Evolutionary conservation across 495 filamentous ascomycete genomes (phyloP), one percentile per base, ranked within the genome.

Genomic region (Pseudomonodictys pantanalensis): DNA sequence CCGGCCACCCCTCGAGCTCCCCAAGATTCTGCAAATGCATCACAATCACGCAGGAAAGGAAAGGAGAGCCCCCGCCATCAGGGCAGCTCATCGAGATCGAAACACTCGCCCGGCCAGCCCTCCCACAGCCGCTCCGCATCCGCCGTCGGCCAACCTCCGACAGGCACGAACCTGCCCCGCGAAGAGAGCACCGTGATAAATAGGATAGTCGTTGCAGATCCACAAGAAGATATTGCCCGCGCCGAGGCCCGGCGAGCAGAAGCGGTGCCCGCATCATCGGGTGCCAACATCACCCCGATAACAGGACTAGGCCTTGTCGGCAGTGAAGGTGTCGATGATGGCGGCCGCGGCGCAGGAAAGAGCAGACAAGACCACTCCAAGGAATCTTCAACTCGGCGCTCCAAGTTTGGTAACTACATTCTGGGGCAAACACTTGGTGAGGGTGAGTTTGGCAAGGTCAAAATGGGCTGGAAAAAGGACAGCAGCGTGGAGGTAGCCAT

Each of bases 391-490:
- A 97, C n/a, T n/a, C n/a, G 95, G 75, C 89, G 91, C 58, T 91
- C 85, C 20, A 88, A 85, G 12, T 97, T 97, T 70, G 95, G 93
- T 33, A 89, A 95, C 24, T 99, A 96, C 69, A 90, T 93, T 55
- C 79, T 99, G 8, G 93, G 93, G 3, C 91, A 96, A 66, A 97
- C 92, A n/a, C 85, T 99, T 25, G 93, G 93, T 46, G 93, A 97
- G 76, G 93, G 93, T 29, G 93, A 99, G 68, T 99, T 99, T 71
- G 93, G 93, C 50, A 99, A 99, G 69, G 93, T 99, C 65, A 97
- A 97, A 73, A 81, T 99, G 66, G 93, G 93, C n/a, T 99, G 95
- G 93, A 97, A 96, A 75, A 85, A 87, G 70, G 92, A 96, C 72
- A 91, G 90, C 25, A 91, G 87, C 56, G 86, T 96, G 12, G 81